Percentiles rank a stretch among this genome's conserved stretches.
These are phyloP conservation scores for Zoysia japonica DNA, from an alignment of 176 grass and related monocot genomes.

Conservation along the genomic window DNA sequence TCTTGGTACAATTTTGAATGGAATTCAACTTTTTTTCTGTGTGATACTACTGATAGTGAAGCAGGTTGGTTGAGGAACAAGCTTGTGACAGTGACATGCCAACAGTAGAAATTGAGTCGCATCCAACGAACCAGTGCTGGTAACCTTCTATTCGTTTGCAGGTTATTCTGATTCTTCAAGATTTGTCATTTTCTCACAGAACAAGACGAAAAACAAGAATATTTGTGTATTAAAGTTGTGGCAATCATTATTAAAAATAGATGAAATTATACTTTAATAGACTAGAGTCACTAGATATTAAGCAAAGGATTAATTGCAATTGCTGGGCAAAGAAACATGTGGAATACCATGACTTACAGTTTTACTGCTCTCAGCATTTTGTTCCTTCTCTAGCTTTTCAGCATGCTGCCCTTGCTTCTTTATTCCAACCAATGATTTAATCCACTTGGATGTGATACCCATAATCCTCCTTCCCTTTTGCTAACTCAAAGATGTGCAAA, in stretches of 20 bases:
- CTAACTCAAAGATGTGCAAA: constrained; percentile 23
- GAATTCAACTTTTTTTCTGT: constrained; percentile 11
- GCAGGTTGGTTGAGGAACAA: constrained; percentile 45
- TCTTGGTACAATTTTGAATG: constrained; percentile 25
- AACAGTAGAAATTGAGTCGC: constrained; percentile 42
- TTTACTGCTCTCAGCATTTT: constrained; percentile 56
- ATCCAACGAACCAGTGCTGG: constrained; percentile 2
- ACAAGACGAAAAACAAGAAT: constrained; percentile 30
- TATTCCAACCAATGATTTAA: constrained; percentile 64
- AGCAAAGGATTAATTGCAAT: not conserved
- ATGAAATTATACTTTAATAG: not conserved
- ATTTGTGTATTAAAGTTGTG: not conserved
- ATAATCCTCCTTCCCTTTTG: constrained; percentile 34
- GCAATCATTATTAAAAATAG: too few species aligned
- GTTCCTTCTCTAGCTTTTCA: constrained; percentile 61
- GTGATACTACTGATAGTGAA: constrained; percentile 23
- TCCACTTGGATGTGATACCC: constrained; percentile 73
- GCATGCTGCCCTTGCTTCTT: constrained; percentile 52
- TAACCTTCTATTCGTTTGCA: constrained; percentile 47
- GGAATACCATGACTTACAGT: constrained; percentile 53
- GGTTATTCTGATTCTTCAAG: constrained; percentile 48
- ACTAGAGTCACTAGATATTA: not conserved
- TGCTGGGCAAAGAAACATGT: not conserved
- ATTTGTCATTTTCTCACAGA: constrained; percentile 40
- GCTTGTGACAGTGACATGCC: constrained; percentile 28